Percentiles rank a stretch among this genome's conserved stretches.
These are phyloP conservation scores for Microdochium bolleyi DNA, from an alignment of 2,329 filamentous ascomycete species.

Conservation along the genomic window DNA sequence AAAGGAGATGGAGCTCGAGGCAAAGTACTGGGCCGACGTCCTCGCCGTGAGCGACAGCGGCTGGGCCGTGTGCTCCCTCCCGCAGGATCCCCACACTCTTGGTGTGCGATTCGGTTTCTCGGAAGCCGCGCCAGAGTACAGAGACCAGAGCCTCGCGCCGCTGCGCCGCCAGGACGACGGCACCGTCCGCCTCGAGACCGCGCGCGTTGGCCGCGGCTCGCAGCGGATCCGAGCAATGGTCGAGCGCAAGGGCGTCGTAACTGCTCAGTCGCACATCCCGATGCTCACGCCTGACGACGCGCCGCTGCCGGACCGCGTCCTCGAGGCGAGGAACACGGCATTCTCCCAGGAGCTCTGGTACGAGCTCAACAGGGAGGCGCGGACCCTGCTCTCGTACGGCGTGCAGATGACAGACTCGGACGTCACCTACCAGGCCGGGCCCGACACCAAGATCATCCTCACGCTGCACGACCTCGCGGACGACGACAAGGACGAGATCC, in stretches of 20 bases:
- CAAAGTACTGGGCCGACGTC: constrained; percentile 83
- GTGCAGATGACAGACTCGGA: constrained; percentile 55
- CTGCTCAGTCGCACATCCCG: constrained; percentile 47
- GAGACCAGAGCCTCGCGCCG: constrained; percentile 69
- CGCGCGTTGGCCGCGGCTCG: constrained; percentile 39
- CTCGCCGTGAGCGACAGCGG: constrained; percentile 73
- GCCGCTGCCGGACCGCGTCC: constrained; percentile 59
- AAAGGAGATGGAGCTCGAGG: constrained; percentile 71
- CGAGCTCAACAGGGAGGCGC: constrained; percentile 77
- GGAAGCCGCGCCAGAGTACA: constrained; percentile 58
- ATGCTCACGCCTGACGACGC: constrained; percentile 47
- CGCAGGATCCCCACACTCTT: constrained; percentile 63
- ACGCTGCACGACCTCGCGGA: constrained; percentile 59
- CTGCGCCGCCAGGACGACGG: constrained; percentile 70
- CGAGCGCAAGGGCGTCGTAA: constrained; percentile 44
- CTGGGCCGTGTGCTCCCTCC: constrained; percentile 77
- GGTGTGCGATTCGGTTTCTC: constrained; percentile 86
- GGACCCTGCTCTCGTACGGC: constrained; percentile 61
- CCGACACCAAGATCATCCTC: constrained; percentile 51
- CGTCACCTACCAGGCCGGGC: constrained; percentile 47
- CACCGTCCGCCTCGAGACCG: constrained; percentile 63
- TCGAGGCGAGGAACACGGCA: constrained; percentile 69
- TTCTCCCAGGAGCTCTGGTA: constrained; percentile 86
- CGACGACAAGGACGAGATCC: constrained; percentile 20
- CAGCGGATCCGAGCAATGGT: constrained; percentile 63